Evolutionary conservation across 495 filamentous ascomycete species (phyloP).

Genomic region (Glutinoglossum americanum): DNA sequence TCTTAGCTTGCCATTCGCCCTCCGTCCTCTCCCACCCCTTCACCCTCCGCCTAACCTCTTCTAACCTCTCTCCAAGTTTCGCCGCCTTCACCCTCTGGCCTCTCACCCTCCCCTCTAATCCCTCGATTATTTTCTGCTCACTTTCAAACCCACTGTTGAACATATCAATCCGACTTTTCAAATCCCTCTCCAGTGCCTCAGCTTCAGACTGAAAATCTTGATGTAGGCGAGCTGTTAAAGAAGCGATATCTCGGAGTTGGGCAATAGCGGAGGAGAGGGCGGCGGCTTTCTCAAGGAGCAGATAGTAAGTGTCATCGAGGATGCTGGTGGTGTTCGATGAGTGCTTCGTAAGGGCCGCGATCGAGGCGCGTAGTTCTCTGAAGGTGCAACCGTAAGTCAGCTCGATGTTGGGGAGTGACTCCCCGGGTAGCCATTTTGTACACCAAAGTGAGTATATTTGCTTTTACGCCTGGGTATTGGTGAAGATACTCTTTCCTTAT

Average conservation of each 20-base stretch:
- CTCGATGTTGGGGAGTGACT: neutral
- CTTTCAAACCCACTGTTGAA: conserved; percentile 42
- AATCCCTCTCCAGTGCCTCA: conserved; percentile 34
- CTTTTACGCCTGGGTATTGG: neutral
- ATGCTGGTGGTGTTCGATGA: conserved; percentile 39
- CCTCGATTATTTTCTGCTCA: conserved; percentile 43
- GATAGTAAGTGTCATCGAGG: conserved; percentile 76
- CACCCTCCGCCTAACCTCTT: conserved; percentile 38
- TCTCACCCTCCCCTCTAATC: conserved; percentile 42
- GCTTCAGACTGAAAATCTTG: conserved; percentile 40
- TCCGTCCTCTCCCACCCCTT: conserved; percentile 53
- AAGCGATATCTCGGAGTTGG: conserved; percentile 47
- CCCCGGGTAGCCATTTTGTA: neutral
- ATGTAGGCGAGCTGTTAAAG: conserved; percentile 36
- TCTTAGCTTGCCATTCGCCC: conserved; percentile 47
- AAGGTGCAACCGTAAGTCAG: neutral
- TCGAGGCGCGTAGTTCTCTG: conserved; percentile 1
- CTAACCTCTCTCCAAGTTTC: conserved; percentile 41
- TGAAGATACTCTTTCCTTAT: neutral
- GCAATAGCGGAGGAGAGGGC: conserved; percentile 43
- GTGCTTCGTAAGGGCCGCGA: conserved; percentile 22
- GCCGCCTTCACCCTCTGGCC: conserved; percentile 39
- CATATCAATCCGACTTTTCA: conserved; percentile 39
- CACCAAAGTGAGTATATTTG: neutral
- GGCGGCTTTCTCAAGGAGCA: conserved; percentile 55